phyloP scores from a whole-genome alignment of 148 eudicot species.

The Amaranthus cruentus region DNA sequence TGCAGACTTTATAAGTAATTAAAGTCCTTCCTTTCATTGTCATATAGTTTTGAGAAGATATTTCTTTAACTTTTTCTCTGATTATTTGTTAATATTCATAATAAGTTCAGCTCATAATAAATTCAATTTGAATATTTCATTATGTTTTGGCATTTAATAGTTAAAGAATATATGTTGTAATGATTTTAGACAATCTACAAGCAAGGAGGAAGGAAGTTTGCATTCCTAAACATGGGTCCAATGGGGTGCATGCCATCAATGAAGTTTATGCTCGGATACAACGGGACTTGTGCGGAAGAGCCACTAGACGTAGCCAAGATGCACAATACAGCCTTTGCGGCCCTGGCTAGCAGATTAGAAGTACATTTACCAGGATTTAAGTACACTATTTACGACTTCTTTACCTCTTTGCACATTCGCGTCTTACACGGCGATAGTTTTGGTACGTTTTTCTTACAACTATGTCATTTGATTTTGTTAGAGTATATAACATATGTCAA shows the following conservation, averaged over 20 bases:
- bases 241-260: constrained; percentile 37
- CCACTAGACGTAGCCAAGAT: constrained; percentile 16
- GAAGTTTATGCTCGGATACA: constrained; percentile 8
- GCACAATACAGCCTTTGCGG: constrained; percentile 25
- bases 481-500: too few species aligned
- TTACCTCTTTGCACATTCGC: constrained; percentile 15
- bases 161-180: background rate
- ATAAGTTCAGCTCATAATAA: too few species aligned
- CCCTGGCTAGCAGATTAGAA: constrained; percentile 7
- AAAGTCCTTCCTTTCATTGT: too few species aligned
- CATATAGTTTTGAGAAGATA: too few species aligned
- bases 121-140: too few species aligned
- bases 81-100: too few species aligned
- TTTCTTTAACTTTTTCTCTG: too few species aligned
- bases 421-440: constrained; percentile 19
- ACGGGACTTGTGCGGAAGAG: constrained; percentile 20
- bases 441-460: constrained; percentile 17
- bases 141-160: background rate
- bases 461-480: too few species aligned
- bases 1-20: too few species aligned
- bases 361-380: constrained; percentile 27
- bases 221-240: constrained; percentile 31
- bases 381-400: constrained; percentile 30
- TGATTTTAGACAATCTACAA: constrained; percentile 27
- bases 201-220: constrained; percentile 39